These are phyloP conservation scores for Globisporangium sylvaticum DNA, from an alignment of 352 stramenopile genomes.

Conservation along the genomic window DNA sequence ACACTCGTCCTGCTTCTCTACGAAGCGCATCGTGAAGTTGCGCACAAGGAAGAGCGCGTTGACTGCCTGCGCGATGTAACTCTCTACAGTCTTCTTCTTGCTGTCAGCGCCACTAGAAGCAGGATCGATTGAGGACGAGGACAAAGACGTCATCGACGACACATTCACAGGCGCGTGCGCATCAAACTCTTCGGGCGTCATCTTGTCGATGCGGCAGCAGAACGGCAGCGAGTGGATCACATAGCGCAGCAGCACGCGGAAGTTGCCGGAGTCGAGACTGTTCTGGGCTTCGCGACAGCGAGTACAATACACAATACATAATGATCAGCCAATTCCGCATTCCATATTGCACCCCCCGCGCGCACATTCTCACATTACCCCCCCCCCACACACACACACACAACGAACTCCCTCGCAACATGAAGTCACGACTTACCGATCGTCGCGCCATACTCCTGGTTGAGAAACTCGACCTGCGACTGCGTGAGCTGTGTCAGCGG, in stretches of 20 bases:
- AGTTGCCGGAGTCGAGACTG: conserved; percentile 69
- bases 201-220: conserved; percentile 50
- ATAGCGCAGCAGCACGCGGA: conserved; percentile 64
- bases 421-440: no score
- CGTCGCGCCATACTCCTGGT: conserved; percentile 53
- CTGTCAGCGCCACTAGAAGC: conserved; percentile 10
- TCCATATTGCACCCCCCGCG: no score
- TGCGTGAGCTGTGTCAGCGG: conserved; percentile 54
- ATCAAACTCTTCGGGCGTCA: conserved; percentile 46
- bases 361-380: no score
- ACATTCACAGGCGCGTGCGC: conserved; percentile 17
- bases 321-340: neutral
- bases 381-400: no score
- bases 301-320: neutral
- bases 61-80: conserved; percentile 41
- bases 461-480: conserved; percentile 51
- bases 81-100: conserved; percentile 40
- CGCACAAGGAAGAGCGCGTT: conserved; percentile 76
- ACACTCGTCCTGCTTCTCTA: conserved; percentile 63
- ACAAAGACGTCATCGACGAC: neutral
- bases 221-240: conserved; percentile 52
- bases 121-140: neutral
- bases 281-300: conserved; percentile 39
- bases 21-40: conserved; percentile 68
- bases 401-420: no score